Evolutionary conservation across 139 green algal species (phyloP).

Genomic region (Spirogloea muscicola): DNA sequence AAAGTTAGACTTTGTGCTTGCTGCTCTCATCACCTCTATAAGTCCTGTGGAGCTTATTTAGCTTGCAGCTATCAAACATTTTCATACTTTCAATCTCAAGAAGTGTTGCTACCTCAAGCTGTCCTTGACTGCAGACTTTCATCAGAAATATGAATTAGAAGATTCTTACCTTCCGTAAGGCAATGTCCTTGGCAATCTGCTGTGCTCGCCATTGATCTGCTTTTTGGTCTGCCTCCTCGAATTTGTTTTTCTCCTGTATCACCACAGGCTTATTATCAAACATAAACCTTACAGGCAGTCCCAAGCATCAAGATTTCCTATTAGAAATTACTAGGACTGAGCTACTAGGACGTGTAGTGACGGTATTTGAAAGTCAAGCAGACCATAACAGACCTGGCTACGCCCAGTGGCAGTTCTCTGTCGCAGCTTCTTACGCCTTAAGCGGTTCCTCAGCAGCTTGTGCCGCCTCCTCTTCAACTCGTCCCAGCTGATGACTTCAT

Average conservation of each 20-base stretch:
- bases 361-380: too few species aligned
- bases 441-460: too few species aligned
- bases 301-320: too few species aligned
- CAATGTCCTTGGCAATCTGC: slow-evolving; percentile 1
- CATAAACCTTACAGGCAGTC: too few species aligned
- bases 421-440: too few species aligned
- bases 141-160: background rate
- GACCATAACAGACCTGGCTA: too few species aligned
- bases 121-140: background rate
- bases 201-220: slow-evolving; percentile 11
- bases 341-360: too few species aligned
- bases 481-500: too few species aligned
- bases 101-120: background rate
- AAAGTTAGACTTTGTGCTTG: background rate
- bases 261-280: too few species aligned
- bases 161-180: background rate
- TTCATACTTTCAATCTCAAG: background rate
- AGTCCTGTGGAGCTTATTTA: background rate
- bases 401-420: too few species aligned
- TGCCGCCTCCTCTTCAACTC: too few species aligned
- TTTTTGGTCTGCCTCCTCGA: background rate
- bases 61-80: background rate
- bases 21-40: background rate
- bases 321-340: too few species aligned
- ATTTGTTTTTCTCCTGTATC: slow-evolving; percentile 8